Conservation (phyloP, 768 basidiomycete species). For the Strobilomyces confusus region DNA sequence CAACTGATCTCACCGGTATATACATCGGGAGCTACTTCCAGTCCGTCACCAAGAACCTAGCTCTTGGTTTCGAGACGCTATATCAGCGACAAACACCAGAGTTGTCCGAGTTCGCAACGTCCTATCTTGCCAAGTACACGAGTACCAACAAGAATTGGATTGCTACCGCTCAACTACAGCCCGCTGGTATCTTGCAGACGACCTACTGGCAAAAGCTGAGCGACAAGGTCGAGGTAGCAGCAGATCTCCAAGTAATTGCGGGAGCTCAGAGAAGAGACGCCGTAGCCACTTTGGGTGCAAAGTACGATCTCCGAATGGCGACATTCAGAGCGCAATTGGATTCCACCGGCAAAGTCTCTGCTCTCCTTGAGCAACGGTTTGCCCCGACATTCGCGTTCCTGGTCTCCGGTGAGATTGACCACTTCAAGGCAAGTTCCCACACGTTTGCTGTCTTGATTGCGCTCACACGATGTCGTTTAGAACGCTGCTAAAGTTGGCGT, state of each 20-base stretch:
- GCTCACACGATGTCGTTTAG: constrained; percentile 37
- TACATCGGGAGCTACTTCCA: constrained; percentile 91
- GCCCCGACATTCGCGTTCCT: constrained; percentile 93
- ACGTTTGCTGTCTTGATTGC: neutral
- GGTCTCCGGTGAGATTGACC: constrained; percentile 96
- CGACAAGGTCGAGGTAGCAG: constrained; percentile 96
- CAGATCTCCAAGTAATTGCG: constrained; percentile 82
- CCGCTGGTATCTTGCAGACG: constrained; percentile 77
- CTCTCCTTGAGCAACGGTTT: constrained; percentile 92
- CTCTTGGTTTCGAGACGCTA: constrained; percentile 81
- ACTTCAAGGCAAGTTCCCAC: constrained; percentile 74
- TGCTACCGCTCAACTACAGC: constrained; percentile 86
- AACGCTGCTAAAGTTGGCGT: constrained; percentile 93
- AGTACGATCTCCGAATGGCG: constrained; percentile 92
- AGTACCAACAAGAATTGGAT: constrained; percentile 77
- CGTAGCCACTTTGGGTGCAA: constrained; percentile 89
- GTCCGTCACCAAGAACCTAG: constrained; percentile 86
- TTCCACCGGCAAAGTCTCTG: constrained; percentile 92
- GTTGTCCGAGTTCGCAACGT: constrained; percentile 63
- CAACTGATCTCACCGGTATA: constrained; percentile 83
- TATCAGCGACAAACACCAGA: constrained; percentile 76
- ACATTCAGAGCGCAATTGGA: constrained; percentile 95
- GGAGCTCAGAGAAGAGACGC: constrained; percentile 83
- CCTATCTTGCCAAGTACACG: constrained; percentile 80
- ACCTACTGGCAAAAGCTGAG: constrained; percentile 97